Evolutionary conservation across 2,329 filamentous ascomycete genomes (phyloP), one percentile per base, ranked within the genome.

Genomic region (Botrytis deweyae): DNA sequence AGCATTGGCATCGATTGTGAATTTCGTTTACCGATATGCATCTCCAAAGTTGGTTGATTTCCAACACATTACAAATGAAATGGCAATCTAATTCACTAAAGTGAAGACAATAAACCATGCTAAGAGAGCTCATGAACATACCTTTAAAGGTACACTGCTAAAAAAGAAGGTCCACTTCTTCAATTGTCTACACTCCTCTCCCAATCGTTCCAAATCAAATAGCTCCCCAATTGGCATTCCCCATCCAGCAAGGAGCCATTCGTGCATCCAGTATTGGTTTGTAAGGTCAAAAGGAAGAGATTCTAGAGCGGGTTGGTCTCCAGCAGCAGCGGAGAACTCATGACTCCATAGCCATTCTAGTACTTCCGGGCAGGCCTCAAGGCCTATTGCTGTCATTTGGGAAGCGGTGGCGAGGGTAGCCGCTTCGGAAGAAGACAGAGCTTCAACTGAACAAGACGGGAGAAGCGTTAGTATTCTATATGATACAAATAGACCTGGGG

Each of bases 81-180:
- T 4, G 52, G 61, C 14, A 67, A 40, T 42, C 29, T 5, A 0
- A 33, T 22, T 59, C 42, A 33, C 6, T 20, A 44, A 22, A 22
- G 29, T 12, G 25, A n/a, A 20, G 2, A 40, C n/a, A 64, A 18
- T 42, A 7, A 42, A 40, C n/a, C 12, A 16, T 14, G 38, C 38
- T 44, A 10, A 38, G 42, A 4, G 38, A 33, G 12, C 25, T 40
- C 22, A n/a, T 12, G 1, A 46, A 74, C 75, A 71, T 61, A 88
- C 86, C 78, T 91, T 90, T 49, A 89, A 81, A 0, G 89, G 89
- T 22, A 84, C 84, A 75, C 88, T 90, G 0, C 87, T 88, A 38
- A 92, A 84, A 82, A 92, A 86, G 78, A 92, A 92, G 8, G 84
- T 87, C 82, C 88, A 91, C 46, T 86, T 83, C 22, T 83, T 82